A percentile compares a stretch with the other conserved stretches of the same genome.
phyloP scores from a whole-genome alignment of 257 asterid species.

The Capsicum chinense region DNA sequence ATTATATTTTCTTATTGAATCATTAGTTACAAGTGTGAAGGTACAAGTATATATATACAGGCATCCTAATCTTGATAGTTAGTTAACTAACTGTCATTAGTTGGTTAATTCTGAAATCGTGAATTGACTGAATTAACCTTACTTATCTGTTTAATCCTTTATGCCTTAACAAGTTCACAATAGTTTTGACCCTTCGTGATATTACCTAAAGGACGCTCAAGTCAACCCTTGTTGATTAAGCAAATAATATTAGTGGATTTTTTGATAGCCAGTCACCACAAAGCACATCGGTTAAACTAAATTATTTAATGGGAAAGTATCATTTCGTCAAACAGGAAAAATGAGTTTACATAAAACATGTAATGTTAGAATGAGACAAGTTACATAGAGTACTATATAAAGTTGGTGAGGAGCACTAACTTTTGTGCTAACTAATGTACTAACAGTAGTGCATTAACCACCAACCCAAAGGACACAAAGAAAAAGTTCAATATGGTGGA shows the following conservation, averaged over 20 bases:
- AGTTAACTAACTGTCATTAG: too few relatives aligned
- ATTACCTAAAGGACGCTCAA: background rate
- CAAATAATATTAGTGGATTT: slow-evolving; percentile 18
- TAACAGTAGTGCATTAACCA: background rate
- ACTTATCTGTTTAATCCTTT: too few relatives aligned
- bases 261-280: background rate
- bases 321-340: background rate
- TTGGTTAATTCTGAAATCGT: too few relatives aligned
- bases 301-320: background rate
- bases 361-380: background rate
- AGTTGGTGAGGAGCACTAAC: slow-evolving; percentile 16
- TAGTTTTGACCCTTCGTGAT: too few relatives aligned
- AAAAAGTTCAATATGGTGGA: too few relatives aligned
- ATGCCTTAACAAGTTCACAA: too few relatives aligned
- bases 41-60: too few relatives aligned
- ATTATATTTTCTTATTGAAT: too few relatives aligned
- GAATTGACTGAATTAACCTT: too few relatives aligned
- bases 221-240: background rate
- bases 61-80: too few relatives aligned
- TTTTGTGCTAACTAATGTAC: background rate
- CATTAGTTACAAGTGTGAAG: too few relatives aligned
- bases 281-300: background rate
- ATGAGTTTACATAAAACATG: background rate
- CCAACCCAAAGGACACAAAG: background rate
- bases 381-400: background rate